Conservation (phyloP, 2,329 filamentous ascomycete genomes). For the Dothideomycetidae sp. region DNA sequence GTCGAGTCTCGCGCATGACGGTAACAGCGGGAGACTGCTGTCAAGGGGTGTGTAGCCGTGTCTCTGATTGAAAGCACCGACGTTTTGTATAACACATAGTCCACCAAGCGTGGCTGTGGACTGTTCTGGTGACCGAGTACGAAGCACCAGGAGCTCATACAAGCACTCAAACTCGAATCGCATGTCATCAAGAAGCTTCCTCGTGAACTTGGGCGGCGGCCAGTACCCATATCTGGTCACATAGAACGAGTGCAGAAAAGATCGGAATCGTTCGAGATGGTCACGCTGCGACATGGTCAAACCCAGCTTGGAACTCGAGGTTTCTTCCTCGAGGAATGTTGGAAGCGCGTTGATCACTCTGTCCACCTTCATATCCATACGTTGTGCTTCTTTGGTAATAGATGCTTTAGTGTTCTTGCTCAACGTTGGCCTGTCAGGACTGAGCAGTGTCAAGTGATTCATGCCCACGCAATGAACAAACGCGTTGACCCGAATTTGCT, state of each 20-base stretch:
- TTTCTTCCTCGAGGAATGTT: slow-evolving; percentile 57
- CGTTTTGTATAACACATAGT: slow-evolving; percentile 54
- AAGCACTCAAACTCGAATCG: slow-evolving; percentile 55
- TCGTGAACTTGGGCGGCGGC: slow-evolving; percentile 49
- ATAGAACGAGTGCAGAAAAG: slow-evolving; percentile 54
- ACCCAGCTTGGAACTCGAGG: slow-evolving; percentile 52
- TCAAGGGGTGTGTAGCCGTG: slow-evolving; percentile 46
- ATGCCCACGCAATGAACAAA: slow-evolving; percentile 71
- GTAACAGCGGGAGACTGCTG: slow-evolving; percentile 54
- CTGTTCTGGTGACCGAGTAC: slow-evolving; percentile 30
- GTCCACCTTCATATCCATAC: slow-evolving; percentile 50
- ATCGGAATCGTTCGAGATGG: slow-evolving; percentile 60
- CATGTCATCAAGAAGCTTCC: slow-evolving; percentile 46
- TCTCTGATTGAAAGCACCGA: slow-evolving; percentile 50
- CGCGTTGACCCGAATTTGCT: slow-evolving; percentile 55
- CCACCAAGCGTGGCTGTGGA: slow-evolving; percentile 39
- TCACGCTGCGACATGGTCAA: slow-evolving; percentile 45
- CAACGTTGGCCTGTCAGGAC: slow-evolving; percentile 48
- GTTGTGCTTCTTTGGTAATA: slow-evolving; percentile 46
- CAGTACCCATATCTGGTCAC: slow-evolving; percentile 55
- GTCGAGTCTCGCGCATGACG: slow-evolving; percentile 26
- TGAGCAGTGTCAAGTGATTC: slow-evolving; percentile 44
- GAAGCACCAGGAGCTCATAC: slow-evolving; percentile 58
- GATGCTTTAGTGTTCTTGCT: slow-evolving; percentile 41
- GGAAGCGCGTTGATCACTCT: slow-evolving; percentile 44